These are phyloP conservation scores for Neopestalotiopsis sp. DNA, from an alignment of 2,329 filamentous ascomycete genomes.

Conservation along the genomic window DNA sequence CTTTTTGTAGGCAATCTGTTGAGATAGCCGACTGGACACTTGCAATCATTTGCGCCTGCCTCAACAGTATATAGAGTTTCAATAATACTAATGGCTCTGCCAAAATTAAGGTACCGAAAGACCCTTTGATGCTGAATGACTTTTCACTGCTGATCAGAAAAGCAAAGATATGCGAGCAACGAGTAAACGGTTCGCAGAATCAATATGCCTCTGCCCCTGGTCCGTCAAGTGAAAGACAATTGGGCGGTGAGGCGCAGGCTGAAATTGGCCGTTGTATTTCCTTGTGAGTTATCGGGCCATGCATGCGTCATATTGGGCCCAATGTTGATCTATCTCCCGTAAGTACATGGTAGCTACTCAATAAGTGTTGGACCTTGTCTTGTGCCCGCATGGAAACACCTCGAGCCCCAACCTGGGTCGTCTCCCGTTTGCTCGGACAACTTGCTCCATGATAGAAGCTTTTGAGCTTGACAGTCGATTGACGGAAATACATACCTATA, in stretches of 20 bases:
- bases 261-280: neutral
- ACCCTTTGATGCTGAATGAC: no score
- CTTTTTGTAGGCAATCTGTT: neutral
- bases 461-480: neutral
- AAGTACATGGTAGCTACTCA: neutral
- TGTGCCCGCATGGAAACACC: neutral
- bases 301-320: constrained; percentile 9
- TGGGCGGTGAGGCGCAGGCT: constrained; percentile 2
- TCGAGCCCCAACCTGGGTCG: neutral
- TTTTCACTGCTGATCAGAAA: no score
- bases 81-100: no score
- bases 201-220: neutral
- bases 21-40: no score
- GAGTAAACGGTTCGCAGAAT: neutral
- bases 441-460: neutral
- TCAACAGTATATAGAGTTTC: no score
- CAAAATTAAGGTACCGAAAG: no score
- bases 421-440: neutral
- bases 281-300: neutral
- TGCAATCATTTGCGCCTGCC: no score
- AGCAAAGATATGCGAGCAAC: no score
- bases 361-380: neutral
- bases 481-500: neutral
- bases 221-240: neutral
- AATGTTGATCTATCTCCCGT: neutral